Percentiles rank a stretch among this genome's conserved stretches.
These are phyloP conservation scores for Botrytis paeoniae DNA, from an alignment of 2,329 filamentous ascomycete species.

Conservation along the genomic window DNA sequence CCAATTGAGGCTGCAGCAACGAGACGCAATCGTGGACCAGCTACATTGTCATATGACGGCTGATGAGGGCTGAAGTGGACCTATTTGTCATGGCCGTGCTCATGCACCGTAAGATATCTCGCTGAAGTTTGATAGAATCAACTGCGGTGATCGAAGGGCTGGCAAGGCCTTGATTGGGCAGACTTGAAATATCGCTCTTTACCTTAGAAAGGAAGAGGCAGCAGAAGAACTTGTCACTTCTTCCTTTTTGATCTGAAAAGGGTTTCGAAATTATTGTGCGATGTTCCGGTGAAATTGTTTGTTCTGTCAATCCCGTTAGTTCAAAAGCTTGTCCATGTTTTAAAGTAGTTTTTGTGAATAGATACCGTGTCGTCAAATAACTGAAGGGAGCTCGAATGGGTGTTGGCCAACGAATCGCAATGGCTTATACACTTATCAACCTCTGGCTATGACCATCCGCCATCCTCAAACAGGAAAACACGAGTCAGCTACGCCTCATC, in stretches of 20 bases:
- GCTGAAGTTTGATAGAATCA: background rate
- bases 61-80: background rate
- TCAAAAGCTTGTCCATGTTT: background rate
- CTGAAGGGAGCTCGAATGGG: fast-evolving
- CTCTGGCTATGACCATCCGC: too few species aligned
- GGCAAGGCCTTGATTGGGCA: background rate
- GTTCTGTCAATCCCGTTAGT: background rate
- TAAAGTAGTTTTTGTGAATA: fast-evolving
- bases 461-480: background rate
- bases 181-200: background rate
- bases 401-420: background rate
- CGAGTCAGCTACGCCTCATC: background rate
- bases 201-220: fast-evolving
- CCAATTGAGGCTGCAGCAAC: background rate
- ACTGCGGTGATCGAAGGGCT: too few species aligned
- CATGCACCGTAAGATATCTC: background rate
- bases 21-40: background rate
- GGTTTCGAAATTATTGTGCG: too few species aligned
- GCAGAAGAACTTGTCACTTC: background rate
- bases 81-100: background rate
- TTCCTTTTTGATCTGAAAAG: background rate
- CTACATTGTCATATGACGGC: background rate
- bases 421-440: background rate
- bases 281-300: too few species aligned
- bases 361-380: too few species aligned